Conservation (phyloP, 805 yeast genomes). For the Yamadazyma tumulicola region DNA sequence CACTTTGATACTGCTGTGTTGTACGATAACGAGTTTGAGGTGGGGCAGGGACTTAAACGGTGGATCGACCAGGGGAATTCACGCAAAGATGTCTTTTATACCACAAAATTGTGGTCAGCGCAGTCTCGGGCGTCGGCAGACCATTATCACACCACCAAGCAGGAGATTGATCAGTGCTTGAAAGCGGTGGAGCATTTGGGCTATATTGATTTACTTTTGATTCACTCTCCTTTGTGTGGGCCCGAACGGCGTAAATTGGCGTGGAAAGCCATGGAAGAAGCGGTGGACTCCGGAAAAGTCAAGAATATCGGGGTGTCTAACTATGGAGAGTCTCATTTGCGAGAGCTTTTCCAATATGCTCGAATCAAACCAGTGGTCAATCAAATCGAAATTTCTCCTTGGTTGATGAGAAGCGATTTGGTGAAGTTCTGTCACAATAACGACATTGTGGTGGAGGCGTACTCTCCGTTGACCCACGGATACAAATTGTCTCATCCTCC, state of each 20-base stretch:
- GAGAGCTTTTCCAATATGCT: constrained; percentile 48
- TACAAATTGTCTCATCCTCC: constrained; percentile 22
- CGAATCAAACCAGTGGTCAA: constrained; percentile 47
- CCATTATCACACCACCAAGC: constrained; percentile 56
- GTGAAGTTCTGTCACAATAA: constrained; percentile 26
- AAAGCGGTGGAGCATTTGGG: constrained; percentile 47
- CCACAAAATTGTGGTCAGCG: constrained; percentile 72
- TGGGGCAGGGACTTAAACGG: constrained; percentile 56
- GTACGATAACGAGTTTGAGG: constrained; percentile 65
- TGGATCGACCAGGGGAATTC: constrained; percentile 37
- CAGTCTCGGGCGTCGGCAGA: too few species aligned
- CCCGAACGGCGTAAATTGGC: constrained; percentile 43
- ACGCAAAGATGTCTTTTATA: constrained; percentile 36
- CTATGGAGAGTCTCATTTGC: constrained; percentile 53
- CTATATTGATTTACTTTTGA: constrained; percentile 71
- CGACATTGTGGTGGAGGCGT: constrained; percentile 33
- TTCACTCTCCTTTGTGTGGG: constrained; percentile 54
- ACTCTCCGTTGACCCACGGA: constrained; percentile 39
- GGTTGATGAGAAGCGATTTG: constrained; percentile 42
- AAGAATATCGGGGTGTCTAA: constrained; percentile 63
- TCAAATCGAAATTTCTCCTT: constrained; percentile 50
- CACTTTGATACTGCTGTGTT: constrained; percentile 75
- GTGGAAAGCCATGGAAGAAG: constrained; percentile 56
- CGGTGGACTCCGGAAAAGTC: constrained; percentile 47
- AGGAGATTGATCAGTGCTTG: constrained; percentile 57